Evolutionary conservation across 768 basidiomycete genomes (phyloP), one percentile per base, ranked within the genome.

Genomic region (Amanita jacksonii): DNA sequence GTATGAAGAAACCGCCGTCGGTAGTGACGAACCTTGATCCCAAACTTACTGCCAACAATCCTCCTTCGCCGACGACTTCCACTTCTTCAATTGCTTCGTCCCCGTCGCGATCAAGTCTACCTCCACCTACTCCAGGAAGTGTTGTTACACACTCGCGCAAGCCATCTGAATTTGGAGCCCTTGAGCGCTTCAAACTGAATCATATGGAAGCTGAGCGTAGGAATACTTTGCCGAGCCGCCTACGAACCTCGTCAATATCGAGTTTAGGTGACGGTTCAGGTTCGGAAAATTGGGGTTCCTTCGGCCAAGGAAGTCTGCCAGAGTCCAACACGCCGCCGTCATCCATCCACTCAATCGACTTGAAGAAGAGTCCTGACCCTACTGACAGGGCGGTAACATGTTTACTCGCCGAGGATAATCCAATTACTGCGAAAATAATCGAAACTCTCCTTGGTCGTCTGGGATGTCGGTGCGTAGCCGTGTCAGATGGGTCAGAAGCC

Each of bases 361-460:
- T 88, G 59, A 75, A 76, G 59, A 79, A 79, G 62, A 80, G 74
- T 1, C 80, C 81, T 3, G 86, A 89, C 57, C 79, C 76, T n/a
- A 74, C 62, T 46, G 91, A 93, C 58, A 79, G 89, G 31, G 81
- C 84, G n/a, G 82, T 98, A 43, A 96, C 92, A 31, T 92, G 90
- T 56, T 62, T 99, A 20, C 73, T 99, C 27, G 96, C 94, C 1
- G 96, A 98, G 61, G 92, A 98, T 54, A 98, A 99, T 56, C 96
- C 96, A 1, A 97, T 98, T 51, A 94, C 92, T 0, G 87, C 88
- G 24, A 97, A 98, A 69, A 97, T 99, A 38, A 82, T 97, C 38
- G 92, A 97, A 62, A 98, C 93, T 2, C 64, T 98, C 35, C 75
- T 99, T 37, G 85, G 89, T 49, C 81, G 93, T 27, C 76, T 98